A percentile compares a stretch with the other conserved stretches of the same genome.
Evolutionary conservation across 2,329 filamentous ascomycete genomes (phyloP).

Genomic region (Claviceps sp.): DNA sequence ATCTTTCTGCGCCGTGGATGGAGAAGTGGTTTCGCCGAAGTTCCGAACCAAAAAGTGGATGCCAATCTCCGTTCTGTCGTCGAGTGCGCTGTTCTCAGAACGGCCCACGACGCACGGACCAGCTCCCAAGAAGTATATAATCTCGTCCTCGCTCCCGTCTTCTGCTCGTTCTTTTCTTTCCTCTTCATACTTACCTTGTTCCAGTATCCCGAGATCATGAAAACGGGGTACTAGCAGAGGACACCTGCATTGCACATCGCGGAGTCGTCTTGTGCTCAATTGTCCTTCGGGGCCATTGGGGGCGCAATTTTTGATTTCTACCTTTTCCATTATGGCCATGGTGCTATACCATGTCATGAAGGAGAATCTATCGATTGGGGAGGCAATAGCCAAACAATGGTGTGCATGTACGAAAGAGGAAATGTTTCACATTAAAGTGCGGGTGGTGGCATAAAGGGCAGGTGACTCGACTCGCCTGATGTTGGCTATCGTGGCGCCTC

Average conservation of each 20-base stretch:
- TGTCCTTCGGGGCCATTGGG: slow-evolving; percentile 39
- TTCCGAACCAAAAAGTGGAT: background rate
- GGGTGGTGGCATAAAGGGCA: no score
- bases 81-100: background rate
- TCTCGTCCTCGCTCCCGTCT: slow-evolving; percentile 1
- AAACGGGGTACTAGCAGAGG: slow-evolving; percentile 26
- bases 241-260: slow-evolving; percentile 41
- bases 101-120: slow-evolving; percentile 12
- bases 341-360: background rate
- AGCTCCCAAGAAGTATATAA: slow-evolving; percentile 11
- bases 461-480: no score
- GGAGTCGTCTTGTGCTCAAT: slow-evolving; percentile 33
- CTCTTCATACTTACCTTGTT: slow-evolving; percentile 41
- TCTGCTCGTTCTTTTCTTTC: slow-evolving; percentile 14
- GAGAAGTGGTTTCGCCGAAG: no score
- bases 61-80: slow-evolving; percentile 2
- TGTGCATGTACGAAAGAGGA: no score
- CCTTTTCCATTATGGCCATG: slow-evolving; percentile 1
- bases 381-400: no score
- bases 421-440: no score
- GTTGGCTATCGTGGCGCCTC: no score
- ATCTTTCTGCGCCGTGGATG: no score
- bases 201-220: slow-evolving; percentile 29
- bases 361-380: background rate
- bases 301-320: slow-evolving; percentile 35